Evolutionary conservation across 371 early-diverging fungal genomes (phyloP).

Genomic region (Lichtheimia corymbifera): DNA sequence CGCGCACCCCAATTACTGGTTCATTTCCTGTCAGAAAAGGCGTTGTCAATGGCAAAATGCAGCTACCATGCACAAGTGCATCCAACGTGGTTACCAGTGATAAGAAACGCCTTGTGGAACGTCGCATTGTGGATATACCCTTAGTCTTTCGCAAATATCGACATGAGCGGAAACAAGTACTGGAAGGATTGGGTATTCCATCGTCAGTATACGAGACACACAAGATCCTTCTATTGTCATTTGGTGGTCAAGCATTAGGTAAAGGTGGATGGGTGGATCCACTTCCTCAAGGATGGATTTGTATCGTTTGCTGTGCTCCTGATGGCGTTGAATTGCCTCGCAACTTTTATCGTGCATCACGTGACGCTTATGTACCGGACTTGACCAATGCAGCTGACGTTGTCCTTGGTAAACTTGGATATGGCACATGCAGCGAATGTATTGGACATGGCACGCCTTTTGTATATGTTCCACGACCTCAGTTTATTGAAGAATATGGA

Average conservation of each 20-base stretch:
- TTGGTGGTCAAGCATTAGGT: conserved; percentile 72
- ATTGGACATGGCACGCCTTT: conserved; percentile 73
- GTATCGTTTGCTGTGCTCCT: conserved; percentile 69
- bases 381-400: conserved; percentile 74
- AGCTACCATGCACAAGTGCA: conserved; percentile 36
- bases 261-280: conserved; percentile 55
- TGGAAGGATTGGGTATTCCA: conserved; percentile 62
- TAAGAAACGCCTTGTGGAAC: conserved; percentile 12
- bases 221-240: conserved; percentile 69
- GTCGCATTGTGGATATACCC: conserved; percentile 60
- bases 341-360: conserved; percentile 60
- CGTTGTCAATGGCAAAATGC: conserved; percentile 45
- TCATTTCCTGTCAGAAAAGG: conserved; percentile 25
- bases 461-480: conserved; percentile 77
- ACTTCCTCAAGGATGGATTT: conserved; percentile 77
- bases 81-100: conserved; percentile 28
- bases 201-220: conserved; percentile 52
- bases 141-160: conserved; percentile 61
- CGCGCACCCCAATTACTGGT: conserved; percentile 28
- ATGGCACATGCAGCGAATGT: conserved; percentile 82
- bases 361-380: conserved; percentile 76
- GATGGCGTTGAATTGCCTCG: conserved; percentile 53
- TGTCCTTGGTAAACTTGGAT: conserved; percentile 79
- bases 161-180: conserved; percentile 51
- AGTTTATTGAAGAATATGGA: conserved; percentile 80